These are phyloP conservation scores for Takakia lepidozioides DNA, from an alignment of 225 moss, liverwort and hornwort species.

Conservation along the genomic window DNA sequence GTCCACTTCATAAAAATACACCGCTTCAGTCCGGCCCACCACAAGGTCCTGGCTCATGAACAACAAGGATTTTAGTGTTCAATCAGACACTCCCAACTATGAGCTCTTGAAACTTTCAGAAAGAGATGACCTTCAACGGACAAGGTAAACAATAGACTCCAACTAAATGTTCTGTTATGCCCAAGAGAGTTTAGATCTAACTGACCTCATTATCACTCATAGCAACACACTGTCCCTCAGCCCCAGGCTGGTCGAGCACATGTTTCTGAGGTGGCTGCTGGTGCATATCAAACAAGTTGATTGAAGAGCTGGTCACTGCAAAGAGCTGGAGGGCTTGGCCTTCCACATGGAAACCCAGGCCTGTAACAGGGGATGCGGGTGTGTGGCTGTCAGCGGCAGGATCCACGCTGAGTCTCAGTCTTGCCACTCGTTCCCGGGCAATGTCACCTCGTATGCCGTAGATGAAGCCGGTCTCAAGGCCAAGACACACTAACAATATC, in stretches of 20 bases:
- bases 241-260: slow-evolving; percentile 73
- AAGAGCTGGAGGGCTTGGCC: slow-evolving; percentile 90
- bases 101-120: neutral
- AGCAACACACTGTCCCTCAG: slow-evolving; percentile 78
- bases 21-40: slow-evolving; percentile 81
- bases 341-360: slow-evolving; percentile 83
- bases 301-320: slow-evolving; percentile 66
- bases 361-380: slow-evolving; percentile 81
- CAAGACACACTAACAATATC: slow-evolving; percentile 83
- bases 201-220: slow-evolving; percentile 95
- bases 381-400: slow-evolving; percentile 55
- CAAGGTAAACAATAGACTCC: neutral
- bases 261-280: slow-evolving; percentile 68
- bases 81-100: neutral
- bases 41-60: slow-evolving; percentile 73
- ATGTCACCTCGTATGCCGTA: slow-evolving; percentile 93
- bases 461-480: slow-evolving; percentile 84
- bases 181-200: too few relatives aligned
- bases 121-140: neutral
- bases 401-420: slow-evolving; percentile 74
- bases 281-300: slow-evolving; percentile 87
- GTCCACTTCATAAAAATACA: slow-evolving; percentile 91
- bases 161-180: too few relatives aligned
- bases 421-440: slow-evolving; percentile 83
- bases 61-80: neutral